A percentile compares a stretch with the other conserved stretches of the same genome.
phyloP scores from a whole-genome alignment of 495 filamentous ascomycete genomes.

The Aspergillus conjunctus region DNA sequence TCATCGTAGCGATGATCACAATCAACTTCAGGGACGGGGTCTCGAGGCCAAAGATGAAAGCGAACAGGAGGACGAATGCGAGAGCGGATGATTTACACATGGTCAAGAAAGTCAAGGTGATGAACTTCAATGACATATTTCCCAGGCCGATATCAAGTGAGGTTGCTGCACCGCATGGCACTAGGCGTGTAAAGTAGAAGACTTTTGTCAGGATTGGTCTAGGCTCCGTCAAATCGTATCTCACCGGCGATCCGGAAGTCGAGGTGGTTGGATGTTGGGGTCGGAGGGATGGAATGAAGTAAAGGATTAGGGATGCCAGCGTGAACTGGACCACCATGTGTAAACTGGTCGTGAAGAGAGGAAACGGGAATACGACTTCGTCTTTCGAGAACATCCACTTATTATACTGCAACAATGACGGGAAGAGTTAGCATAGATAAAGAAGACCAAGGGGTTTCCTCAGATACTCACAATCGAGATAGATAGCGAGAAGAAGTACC shows the following conservation, averaged over 20 bases:
- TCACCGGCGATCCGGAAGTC: slow-evolving; percentile 53
- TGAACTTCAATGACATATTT: slow-evolving; percentile 94
- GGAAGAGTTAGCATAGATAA: neutral
- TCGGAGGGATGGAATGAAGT: slow-evolving; percentile 79
- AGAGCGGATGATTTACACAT: slow-evolving; percentile 99
- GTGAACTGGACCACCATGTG: slow-evolving; percentile 97
- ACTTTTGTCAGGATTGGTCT: slow-evolving; percentile 79
- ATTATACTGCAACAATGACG: slow-evolving; percentile 70
- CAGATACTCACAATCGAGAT: slow-evolving; percentile 81
- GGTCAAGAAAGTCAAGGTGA: slow-evolving; percentile 95
- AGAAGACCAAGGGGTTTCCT: neutral
- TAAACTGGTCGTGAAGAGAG: slow-evolving; percentile 90
- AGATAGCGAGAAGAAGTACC: slow-evolving; percentile 92
- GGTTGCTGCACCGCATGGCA: slow-evolving; percentile 89
- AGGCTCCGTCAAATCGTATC: slow-evolving; percentile 42
- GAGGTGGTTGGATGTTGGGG: slow-evolving; percentile 57
- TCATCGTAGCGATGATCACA: slow-evolving; percentile 90
- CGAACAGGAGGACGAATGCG: slow-evolving; percentile 93
- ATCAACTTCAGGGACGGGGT: slow-evolving; percentile 82
- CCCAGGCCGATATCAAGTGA: slow-evolving; percentile 96
- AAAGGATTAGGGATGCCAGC: slow-evolving; percentile 77
- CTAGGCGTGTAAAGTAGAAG: slow-evolving; percentile 92
- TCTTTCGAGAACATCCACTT: slow-evolving; percentile 98
- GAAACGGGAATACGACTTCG: slow-evolving; percentile 87
- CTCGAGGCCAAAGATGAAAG: slow-evolving; percentile 92